Evolutionary conservation across 345 rosid genomes (phyloP).

Genomic region (Pugionium cornutum): DNA sequence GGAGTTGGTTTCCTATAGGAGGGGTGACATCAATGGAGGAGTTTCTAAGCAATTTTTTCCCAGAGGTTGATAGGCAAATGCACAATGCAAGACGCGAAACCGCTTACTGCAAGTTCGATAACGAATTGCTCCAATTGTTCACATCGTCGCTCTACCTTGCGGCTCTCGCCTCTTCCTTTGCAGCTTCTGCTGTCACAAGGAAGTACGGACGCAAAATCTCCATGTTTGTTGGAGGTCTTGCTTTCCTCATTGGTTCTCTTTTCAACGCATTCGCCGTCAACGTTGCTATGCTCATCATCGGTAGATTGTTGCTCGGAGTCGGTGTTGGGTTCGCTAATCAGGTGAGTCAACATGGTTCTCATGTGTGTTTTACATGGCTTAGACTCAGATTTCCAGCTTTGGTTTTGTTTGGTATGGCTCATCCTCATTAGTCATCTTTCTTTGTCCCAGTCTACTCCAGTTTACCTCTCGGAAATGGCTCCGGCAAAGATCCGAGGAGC

Average conservation of each 20-base stretch:
- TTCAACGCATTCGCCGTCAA: constrained; percentile 47
- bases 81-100: constrained; percentile 28
- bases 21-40: constrained; percentile 62
- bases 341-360: constrained; percentile 33
- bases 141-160: constrained; percentile 61
- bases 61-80: constrained; percentile 41
- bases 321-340: constrained; percentile 67
- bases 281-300: constrained; percentile 51
- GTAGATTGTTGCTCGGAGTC: constrained; percentile 57
- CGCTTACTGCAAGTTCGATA: constrained; percentile 57
- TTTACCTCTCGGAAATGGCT: constrained; percentile 65
- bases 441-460: constrained; percentile 52
- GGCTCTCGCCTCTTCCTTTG: constrained; percentile 50
- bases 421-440: not conserved
- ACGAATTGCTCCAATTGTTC: constrained; percentile 47
- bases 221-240: constrained; percentile 52
- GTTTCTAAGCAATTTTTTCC: constrained; percentile 52
- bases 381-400: not conserved
- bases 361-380: not conserved
- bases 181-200: constrained; percentile 51
- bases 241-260: constrained; percentile 48
- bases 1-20: constrained; percentile 25
- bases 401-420: constrained; percentile 8
- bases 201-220: constrained; percentile 54
- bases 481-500: constrained; percentile 59